Evolutionary conservation across 345 rosid species (phyloP).

Genomic region (Corchorus olitorius): DNA sequence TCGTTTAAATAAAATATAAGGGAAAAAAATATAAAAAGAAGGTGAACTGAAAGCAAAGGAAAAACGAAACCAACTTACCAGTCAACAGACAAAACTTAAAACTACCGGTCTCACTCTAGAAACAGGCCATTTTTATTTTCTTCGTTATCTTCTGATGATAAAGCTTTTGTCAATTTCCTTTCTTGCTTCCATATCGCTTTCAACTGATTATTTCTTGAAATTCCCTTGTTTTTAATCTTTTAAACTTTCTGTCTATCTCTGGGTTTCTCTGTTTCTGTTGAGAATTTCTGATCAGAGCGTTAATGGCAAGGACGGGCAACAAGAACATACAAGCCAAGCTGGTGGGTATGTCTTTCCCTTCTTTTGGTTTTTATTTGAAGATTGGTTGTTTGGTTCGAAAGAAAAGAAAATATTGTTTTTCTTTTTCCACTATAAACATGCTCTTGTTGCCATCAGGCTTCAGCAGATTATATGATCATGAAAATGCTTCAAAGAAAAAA

Average conservation of each 20-base stretch:
- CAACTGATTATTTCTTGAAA: not conserved
- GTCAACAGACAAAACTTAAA: conserved; percentile 34
- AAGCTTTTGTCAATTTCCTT: not conserved
- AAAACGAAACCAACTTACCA: conserved; percentile 28
- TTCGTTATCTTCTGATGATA: not conserved
- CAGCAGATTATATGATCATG: not conserved
- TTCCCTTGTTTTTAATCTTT: not conserved
- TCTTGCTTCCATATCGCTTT: conserved; percentile 17
- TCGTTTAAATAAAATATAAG: not conserved
- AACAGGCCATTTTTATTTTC: not conserved
- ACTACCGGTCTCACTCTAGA: conserved; percentile 26
- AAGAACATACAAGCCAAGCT: conserved; percentile 86
- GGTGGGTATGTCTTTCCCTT: conserved; percentile 72
- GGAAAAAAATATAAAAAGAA: not conserved
- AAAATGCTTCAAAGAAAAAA: not conserved
- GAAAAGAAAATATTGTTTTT: not conserved
- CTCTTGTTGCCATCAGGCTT: not conserved
- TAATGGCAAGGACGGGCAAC: conserved; percentile 57
- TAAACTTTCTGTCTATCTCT: not conserved
- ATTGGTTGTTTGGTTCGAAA: not conserved
- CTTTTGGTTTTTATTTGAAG: not conserved
- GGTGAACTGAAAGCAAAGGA: not conserved
- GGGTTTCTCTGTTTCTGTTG: conserved; percentile 7
- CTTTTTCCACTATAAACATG: not conserved
- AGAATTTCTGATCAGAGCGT: conserved; percentile 8